These are phyloP conservation scores for Spizellomyces punctatus DNA, from an alignment of 192 early-diverging fungal species.

Conservation along the genomic window DNA sequence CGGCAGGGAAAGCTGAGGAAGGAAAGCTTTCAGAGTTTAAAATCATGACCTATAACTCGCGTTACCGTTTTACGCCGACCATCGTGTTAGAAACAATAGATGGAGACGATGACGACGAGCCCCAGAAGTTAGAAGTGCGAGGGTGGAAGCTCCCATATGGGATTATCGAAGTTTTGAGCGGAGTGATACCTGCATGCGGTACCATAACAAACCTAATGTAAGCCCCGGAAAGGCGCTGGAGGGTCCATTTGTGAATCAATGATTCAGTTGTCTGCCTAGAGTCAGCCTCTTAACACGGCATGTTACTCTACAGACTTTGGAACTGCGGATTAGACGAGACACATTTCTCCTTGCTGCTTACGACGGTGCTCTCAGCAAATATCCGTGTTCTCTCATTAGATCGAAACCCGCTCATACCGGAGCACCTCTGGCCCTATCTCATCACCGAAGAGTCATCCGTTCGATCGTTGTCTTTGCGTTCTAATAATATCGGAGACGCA, in stretches of 20 bases:
- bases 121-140: slow-evolving; percentile 48
- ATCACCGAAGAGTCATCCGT: slow-evolving; percentile 45
- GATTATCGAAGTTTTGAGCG: slow-evolving; percentile 34
- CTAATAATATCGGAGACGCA: slow-evolving; percentile 44
- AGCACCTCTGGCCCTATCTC: slow-evolving; percentile 35
- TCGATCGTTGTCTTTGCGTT: slow-evolving; percentile 39
- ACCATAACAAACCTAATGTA: slow-evolving; percentile 41
- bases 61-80: slow-evolving; percentile 50
- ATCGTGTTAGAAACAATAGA: slow-evolving; percentile 41
- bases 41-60: slow-evolving; percentile 35
- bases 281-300: too few species aligned
- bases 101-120: slow-evolving; percentile 47
- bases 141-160: slow-evolving; percentile 45
- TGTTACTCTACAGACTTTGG: slow-evolving; percentile 39
- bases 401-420: slow-evolving; percentile 52
- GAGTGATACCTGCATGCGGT: slow-evolving; percentile 27
- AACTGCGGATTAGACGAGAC: slow-evolving; percentile 48
- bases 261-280: background rate
- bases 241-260: too few species aligned
- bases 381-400: slow-evolving; percentile 44
- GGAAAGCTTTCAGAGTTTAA: background rate
- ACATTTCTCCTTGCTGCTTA: slow-evolving; percentile 38
- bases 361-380: slow-evolving; percentile 30
- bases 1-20: background rate
- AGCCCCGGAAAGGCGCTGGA: background rate